A percentile compares a stretch with the other conserved stretches of the same genome.
phyloP scores from a whole-genome alignment of 495 filamentous ascomycete species.

The Letharia lupina region DNA sequence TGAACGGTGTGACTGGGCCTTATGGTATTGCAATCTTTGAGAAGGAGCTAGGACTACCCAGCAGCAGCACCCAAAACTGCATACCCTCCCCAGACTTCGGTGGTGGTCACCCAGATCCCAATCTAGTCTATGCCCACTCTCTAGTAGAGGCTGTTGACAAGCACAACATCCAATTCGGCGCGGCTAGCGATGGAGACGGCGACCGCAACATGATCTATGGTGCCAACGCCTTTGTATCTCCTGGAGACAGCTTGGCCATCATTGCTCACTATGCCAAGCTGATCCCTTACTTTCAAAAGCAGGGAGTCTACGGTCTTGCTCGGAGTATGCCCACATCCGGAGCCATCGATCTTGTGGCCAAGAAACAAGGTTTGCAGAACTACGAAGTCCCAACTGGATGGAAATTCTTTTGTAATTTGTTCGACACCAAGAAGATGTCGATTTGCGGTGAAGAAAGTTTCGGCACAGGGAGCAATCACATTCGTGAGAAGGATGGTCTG shows the following conservation, averaged over 20 bases:
- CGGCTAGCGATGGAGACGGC: conserved; percentile 91
- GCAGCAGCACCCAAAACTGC: conserved; percentile 85
- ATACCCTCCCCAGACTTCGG: conserved; percentile 87
- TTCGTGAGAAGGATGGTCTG: conserved; percentile 95
- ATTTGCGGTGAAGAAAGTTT: conserved; percentile 99
- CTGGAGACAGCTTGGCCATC: conserved; percentile 92
- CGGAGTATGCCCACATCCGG: conserved; percentile 96
- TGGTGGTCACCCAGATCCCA: conserved; percentile 94
- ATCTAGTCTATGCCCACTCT: conserved; percentile 95
- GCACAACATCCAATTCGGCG: conserved; percentile 87
- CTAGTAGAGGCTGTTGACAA: conserved; percentile 90
- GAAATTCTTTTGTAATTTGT: conserved; percentile 99
- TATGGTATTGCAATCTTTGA: conserved; percentile 94
- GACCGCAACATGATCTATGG: conserved; percentile 99
- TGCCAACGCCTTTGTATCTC: conserved; percentile 90
- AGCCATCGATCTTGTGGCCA: conserved; percentile 88
- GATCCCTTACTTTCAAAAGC: conserved; percentile 95
- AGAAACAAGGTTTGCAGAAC: conserved; percentile 81
- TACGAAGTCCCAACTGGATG: conserved; percentile 98
- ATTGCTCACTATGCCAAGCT: conserved; percentile 92
- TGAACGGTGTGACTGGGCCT: conserved; percentile 89
- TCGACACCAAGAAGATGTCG: conserved; percentile 94
- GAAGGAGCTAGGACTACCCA: conserved; percentile 72
- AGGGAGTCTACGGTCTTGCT: conserved; percentile 90
- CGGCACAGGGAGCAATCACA: conserved; percentile 97